Conservation (phyloP, 371 early-diverging fungal genomes). For the Cladochytrium tenue region DNA sequence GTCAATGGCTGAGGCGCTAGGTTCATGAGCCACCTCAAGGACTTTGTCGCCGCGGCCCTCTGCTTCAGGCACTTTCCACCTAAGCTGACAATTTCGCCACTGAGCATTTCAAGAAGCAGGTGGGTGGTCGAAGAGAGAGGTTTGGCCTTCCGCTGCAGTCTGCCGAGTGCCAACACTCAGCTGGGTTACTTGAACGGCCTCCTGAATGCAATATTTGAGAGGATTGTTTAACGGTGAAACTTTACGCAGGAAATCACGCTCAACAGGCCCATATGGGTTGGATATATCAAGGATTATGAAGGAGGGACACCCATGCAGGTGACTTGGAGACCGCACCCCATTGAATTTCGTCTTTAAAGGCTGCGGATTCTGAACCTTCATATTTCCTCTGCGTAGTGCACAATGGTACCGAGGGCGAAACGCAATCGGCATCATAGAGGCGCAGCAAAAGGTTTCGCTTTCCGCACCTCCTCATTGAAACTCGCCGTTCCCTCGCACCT, state of each 20-base stretch:
- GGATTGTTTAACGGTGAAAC: slow-evolving; percentile 62
- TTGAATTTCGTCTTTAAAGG: no score
- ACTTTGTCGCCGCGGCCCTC: slow-evolving; percentile 73
- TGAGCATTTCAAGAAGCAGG: slow-evolving; percentile 99
- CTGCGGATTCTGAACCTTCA: no score
- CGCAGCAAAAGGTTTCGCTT: slow-evolving; percentile 67
- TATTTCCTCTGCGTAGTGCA: slow-evolving; percentile 47
- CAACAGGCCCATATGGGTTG: slow-evolving; percentile 92
- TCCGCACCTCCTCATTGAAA: no score
- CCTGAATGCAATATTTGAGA: no score
- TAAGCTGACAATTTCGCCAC: slow-evolving; percentile 99
- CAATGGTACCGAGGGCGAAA: slow-evolving; percentile 62
- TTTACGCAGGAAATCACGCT: slow-evolving; percentile 95
- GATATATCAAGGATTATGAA: slow-evolving; percentile 99
- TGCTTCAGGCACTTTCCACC: slow-evolving; percentile 89
- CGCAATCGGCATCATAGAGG: slow-evolving; percentile 57
- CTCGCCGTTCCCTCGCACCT: no score
- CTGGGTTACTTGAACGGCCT: no score
- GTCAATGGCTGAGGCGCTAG: slow-evolving; percentile 94
- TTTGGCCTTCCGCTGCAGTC: slow-evolving; percentile 91
- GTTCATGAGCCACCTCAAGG: slow-evolving; percentile 92
- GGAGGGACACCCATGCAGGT: slow-evolving; percentile 99
- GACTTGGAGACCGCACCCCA: no score
- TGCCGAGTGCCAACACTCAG: no score
- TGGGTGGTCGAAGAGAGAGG: slow-evolving; percentile 30